Evolutionary conservation across 1,284 basidiomycete genomes (phyloP).

Genomic region (Ustilago bromivora): DNA sequence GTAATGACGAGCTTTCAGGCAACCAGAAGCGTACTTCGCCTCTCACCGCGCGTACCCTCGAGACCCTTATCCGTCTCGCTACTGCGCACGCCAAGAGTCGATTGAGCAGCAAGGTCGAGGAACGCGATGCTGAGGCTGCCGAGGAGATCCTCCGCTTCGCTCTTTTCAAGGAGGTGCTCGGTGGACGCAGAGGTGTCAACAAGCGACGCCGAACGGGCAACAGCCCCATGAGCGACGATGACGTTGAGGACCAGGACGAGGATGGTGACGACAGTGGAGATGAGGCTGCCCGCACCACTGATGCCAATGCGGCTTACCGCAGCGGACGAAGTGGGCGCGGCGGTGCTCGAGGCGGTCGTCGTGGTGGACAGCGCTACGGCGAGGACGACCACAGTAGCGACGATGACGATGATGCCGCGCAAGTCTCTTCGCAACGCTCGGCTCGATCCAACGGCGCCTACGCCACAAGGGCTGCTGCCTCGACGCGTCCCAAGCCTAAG

Average conservation of each 20-base stretch:
- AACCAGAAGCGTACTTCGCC: conserved; percentile 97
- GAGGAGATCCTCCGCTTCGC: conserved; percentile 97
- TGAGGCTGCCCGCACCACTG: conserved; percentile 73
- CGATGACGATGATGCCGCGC: conserved; percentile 49
- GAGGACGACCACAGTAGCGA: conserved; percentile 44
- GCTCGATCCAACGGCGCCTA: conserved; percentile 54
- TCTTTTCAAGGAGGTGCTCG: conserved; percentile 96
- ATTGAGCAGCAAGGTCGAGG: conserved; percentile 85
- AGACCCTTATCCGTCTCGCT: conserved; percentile 96
- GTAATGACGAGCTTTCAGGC: conserved; percentile 91
- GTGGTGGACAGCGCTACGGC: conserved; percentile 44
- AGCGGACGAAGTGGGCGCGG: conserved; percentile 62
- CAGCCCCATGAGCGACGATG: conserved; percentile 54
- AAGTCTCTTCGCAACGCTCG: conserved; percentile 34
- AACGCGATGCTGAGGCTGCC: conserved; percentile 87
- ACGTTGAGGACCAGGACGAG: conserved; percentile 37
- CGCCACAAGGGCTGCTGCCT: conserved; percentile 51
- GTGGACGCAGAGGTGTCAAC: conserved; percentile 73
- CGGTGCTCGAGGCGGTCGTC: conserved; percentile 35
- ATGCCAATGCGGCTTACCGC: conserved; percentile 70
- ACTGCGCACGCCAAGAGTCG: conserved; percentile 98
- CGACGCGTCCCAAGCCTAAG: conserved; percentile 20
- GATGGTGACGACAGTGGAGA: conserved; percentile 56
- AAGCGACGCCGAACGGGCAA: conserved; percentile 69
- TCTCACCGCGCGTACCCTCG: conserved; percentile 96